Evolutionary conservation across 192 early-diverging fungal genomes (phyloP), one percentile per base, ranked within the genome.

Genomic region (Diversispora epigaea): DNA sequence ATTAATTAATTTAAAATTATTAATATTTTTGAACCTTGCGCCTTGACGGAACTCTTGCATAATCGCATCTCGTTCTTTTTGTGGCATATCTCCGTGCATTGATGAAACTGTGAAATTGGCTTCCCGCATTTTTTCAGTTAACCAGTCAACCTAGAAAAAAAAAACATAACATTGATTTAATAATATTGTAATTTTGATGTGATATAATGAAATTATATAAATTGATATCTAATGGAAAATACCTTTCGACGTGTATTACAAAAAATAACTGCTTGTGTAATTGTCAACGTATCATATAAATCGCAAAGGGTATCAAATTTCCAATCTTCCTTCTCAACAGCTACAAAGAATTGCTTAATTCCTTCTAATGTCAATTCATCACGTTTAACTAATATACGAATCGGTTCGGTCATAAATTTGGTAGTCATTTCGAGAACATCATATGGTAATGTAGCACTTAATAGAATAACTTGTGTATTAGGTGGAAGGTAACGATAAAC

Each of bases 1-100:
- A 25, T 22, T 10, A 69, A 21, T 22, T 15, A n/a, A 19, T 22
- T 6, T 46, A 44, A 79, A 32, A 19, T 39, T 43, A 61, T 39
- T 40, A 22, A 54, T 63, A 88, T 65, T 22, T 6, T 15, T 15
- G 10, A 80, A 85, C 91, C 89, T 90, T 47, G 92, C 82, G 46
- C 96, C 95, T 80, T 94, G 92, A 40, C 97, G 88, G 85, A 99
- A 99, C 78, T 97, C 95, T 65, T 91, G 87, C 97, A 99, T 99
- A 66, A 99, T 96, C 19, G 92, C 90, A 77, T 98, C 96, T 77
- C 97, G 92, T 77, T 98, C 95, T 79, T 95, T 93, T 82, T 98
- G 96, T 45, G 94, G 92, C 97, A 99, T 99, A 68, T 99, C 97
- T 80, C 96, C 97, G 82, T 99, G 97, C 97, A 99, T 97, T 15